Evolutionary conservation across 192 early-diverging fungal genomes (phyloP).

Genomic region (Coemansia aciculifera): DNA sequence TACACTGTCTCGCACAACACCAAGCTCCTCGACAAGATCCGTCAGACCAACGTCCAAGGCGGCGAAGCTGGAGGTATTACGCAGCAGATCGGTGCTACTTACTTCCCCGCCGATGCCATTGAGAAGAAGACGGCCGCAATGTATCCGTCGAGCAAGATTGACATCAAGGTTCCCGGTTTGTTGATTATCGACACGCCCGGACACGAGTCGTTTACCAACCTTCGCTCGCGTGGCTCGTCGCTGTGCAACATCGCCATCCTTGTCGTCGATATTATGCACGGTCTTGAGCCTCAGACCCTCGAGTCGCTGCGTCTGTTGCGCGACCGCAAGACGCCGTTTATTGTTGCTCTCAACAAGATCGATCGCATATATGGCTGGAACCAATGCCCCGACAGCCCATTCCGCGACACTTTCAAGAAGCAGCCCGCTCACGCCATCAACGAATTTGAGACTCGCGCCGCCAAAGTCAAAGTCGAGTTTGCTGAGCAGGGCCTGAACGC

Average conservation of each 20-base stretch:
- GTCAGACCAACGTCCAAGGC: slow-evolving; percentile 98
- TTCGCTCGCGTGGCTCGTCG: slow-evolving; percentile 92
- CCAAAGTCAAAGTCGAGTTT: slow-evolving; percentile 79
- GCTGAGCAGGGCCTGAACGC: slow-evolving; percentile 97
- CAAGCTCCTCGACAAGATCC: slow-evolving; percentile 97
- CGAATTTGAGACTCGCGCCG: slow-evolving; percentile 83
- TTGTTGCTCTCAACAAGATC: slow-evolving; percentile 99
- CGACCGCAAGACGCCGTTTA: slow-evolving; percentile 94
- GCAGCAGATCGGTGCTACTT: slow-evolving; percentile 99
- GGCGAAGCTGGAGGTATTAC: slow-evolving; percentile 99
- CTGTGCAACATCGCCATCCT: slow-evolving; percentile 99
- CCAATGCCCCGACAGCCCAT: slow-evolving; percentile 75
- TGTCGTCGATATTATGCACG: slow-evolving; percentile 99
- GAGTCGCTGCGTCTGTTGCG: slow-evolving; percentile 91
- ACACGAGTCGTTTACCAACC: slow-evolving; percentile 97
- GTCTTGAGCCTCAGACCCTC: slow-evolving; percentile 95
- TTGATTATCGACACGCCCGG: slow-evolving; percentile 98
- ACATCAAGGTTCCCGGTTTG: slow-evolving; percentile 90
- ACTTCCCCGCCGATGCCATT: slow-evolving; percentile 96
- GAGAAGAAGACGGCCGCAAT: slow-evolving; percentile 86
- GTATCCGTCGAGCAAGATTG: slow-evolving; percentile 58
- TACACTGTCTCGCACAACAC: slow-evolving; percentile 72
- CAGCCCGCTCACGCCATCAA: slow-evolving; percentile 69
- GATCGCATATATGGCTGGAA: slow-evolving; percentile 97
- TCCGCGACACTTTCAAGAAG: slow-evolving; percentile 72